Evolutionary conservation across 1,139 yeast genomes (phyloP).

Genomic region (Saccharomyces hybrid): DNA sequence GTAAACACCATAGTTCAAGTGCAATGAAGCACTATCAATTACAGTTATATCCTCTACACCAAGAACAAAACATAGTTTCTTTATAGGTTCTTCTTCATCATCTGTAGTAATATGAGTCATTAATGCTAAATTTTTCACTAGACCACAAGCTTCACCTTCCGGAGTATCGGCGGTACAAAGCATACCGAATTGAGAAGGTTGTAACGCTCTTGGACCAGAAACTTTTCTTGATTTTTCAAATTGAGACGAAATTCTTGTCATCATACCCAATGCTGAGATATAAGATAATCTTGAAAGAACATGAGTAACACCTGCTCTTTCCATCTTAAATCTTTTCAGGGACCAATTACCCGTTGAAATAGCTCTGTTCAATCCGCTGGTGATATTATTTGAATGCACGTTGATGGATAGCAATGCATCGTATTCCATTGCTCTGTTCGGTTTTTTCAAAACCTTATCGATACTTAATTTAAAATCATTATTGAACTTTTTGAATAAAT

Average conservation of each 20-base stretch:
- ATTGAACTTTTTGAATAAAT: slow-evolving; percentile 91
- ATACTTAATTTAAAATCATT: slow-evolving; percentile 88
- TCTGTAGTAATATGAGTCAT: slow-evolving; percentile 99
- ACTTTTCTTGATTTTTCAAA: slow-evolving; percentile 96
- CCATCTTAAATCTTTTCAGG: slow-evolving; percentile 97
- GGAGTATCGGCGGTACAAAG: slow-evolving; percentile 98
- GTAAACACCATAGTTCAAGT: slow-evolving; percentile 75
- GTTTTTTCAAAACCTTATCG: slow-evolving; percentile 87
- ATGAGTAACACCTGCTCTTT: slow-evolving; percentile 98
- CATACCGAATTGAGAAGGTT: slow-evolving; percentile 99
- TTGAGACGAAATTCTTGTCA: slow-evolving; percentile 98
- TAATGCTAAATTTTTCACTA: slow-evolving; percentile 88
- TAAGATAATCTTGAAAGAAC: slow-evolving; percentile 85
- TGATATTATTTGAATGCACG: slow-evolving; percentile 85
- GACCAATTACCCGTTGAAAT: slow-evolving; percentile 99
- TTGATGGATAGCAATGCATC: slow-evolving; percentile 86
- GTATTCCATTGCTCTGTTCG: slow-evolving; percentile 89
- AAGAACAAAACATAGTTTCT: slow-evolving; percentile 63
- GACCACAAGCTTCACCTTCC: slow-evolving; percentile 99
- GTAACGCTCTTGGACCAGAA: slow-evolving; percentile 97
- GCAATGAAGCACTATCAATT: slow-evolving; percentile 78
- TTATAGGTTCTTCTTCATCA: slow-evolving; percentile 88
- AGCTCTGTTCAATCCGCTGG: slow-evolving; percentile 91
- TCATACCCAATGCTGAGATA: slow-evolving; percentile 96
- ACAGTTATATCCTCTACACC: slow-evolving; percentile 85